phyloP scores from a whole-genome alignment of 169 alveolate genomes.

The Plasmodium sp. region DNA sequence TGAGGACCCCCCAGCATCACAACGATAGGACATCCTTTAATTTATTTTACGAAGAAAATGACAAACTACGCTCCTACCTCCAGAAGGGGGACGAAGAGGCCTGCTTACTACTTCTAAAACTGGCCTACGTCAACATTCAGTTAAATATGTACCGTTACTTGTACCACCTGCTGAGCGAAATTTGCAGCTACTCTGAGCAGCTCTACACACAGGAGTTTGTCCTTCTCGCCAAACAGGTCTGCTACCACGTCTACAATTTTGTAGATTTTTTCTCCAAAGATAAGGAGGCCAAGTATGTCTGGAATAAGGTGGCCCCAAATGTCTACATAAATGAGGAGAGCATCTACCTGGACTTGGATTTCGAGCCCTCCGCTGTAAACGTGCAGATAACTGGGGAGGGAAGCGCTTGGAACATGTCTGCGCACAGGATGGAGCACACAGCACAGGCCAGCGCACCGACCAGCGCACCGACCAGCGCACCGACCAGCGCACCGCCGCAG shows the following conservation, averaged over 20 bases:
- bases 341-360: slow-evolving; percentile 45
- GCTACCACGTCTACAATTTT: slow-evolving; percentile 65
- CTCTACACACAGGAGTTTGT: slow-evolving; percentile 30
- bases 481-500: neutral
- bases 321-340: slow-evolving; percentile 40
- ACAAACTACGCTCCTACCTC: slow-evolving; percentile 15
- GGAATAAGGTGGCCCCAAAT: slow-evolving; percentile 25
- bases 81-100: slow-evolving; percentile 47
- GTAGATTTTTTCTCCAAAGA: slow-evolving; percentile 30
- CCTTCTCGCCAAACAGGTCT: slow-evolving; percentile 39
- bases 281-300: slow-evolving; percentile 27
- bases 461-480: neutral
- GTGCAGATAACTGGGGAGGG: neutral
- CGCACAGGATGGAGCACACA: neutral
- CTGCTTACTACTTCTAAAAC: slow-evolving; percentile 31
- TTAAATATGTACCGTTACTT: slow-evolving; percentile 34
- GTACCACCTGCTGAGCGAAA: slow-evolving; percentile 48
- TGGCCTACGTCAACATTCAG: slow-evolving; percentile 34
- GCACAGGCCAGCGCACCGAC: neutral
- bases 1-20: neutral
- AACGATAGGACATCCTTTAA: slow-evolving; percentile 13
- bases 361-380: slow-evolving; percentile 28
- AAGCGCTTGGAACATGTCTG: neutral
- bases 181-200: slow-evolving; percentile 20
- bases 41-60: slow-evolving; percentile 39